These are phyloP conservation scores for Paramarasmius palmivorus DNA, from an alignment of 1,284 basidiomycete species.

Conservation along the genomic window DNA sequence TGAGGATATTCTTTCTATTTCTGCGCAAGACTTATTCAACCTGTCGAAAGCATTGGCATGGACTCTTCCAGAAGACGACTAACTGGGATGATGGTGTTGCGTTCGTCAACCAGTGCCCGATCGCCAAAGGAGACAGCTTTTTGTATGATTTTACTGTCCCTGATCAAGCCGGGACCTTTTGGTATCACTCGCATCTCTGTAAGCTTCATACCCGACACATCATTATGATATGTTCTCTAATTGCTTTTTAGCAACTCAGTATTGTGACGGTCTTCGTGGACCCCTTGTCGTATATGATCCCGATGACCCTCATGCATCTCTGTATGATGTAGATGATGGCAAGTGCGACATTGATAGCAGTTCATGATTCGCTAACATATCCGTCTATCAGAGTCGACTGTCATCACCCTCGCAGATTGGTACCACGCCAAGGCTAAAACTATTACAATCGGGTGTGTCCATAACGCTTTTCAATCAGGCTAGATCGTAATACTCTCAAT, in stretches of 20 bases:
- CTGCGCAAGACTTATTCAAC: no score
- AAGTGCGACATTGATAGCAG: conserved; percentile 8
- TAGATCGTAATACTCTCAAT: background rate
- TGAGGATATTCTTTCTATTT: background rate
- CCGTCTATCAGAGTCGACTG: conserved; percentile 21
- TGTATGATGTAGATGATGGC: conserved; percentile 50
- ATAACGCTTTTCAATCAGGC: background rate
- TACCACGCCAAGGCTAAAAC: conserved; percentile 21
- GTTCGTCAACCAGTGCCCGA: conserved; percentile 41
- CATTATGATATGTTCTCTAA: background rate
- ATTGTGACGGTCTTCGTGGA: conserved; percentile 49
- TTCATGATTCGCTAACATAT: background rate
- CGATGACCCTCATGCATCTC: conserved; percentile 37
- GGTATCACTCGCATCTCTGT: conserved; percentile 45
- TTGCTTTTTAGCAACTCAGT: conserved; percentile 25
- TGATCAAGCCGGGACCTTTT: conserved; percentile 42
- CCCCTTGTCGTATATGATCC: conserved; percentile 47
- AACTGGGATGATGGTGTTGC: conserved; percentile 34
- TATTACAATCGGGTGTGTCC: background rate
- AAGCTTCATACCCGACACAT: conserved; percentile 18
- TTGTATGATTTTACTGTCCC: conserved; percentile 31
- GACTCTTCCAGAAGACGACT: no score
- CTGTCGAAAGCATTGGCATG: conserved; percentile 39
- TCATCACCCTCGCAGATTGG: conserved; percentile 34
- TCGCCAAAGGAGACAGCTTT: conserved; percentile 32